These are phyloP conservation scores for Schizopora paradoxa DNA, from an alignment of 1,284 basidiomycete genomes.

Conservation along the genomic window DNA sequence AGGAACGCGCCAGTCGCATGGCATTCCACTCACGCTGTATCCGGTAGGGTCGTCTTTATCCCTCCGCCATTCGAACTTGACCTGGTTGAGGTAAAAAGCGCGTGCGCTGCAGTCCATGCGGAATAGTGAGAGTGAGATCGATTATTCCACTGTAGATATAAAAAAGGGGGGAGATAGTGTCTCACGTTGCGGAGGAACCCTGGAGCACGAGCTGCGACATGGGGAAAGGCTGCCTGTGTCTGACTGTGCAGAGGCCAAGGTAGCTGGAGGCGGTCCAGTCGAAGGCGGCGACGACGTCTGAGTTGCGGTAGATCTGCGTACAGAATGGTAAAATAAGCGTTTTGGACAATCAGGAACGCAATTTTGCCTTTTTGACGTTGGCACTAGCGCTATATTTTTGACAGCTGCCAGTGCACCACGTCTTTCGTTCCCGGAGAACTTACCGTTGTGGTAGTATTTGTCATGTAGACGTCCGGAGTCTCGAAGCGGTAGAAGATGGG, in stretches of 20 bases:
- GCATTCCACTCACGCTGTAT: conserved; percentile 20
- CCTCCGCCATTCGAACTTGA: conserved; percentile 50
- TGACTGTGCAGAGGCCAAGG: conserved; percentile 53
- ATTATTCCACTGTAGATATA: background rate
- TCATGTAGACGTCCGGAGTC: conserved; percentile 34
- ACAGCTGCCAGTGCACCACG: background rate
- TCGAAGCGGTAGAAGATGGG: conserved; percentile 64
- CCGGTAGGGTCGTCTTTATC: conserved; percentile 18
- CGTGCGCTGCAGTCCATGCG: conserved; percentile 16
- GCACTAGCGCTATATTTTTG: background rate
- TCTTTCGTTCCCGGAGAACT: conserved; percentile 21
- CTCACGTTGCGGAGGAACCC: conserved; percentile 46
- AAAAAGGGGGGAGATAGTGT: conserved; percentile 11
- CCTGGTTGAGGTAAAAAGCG: conserved; percentile 17
- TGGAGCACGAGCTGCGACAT: conserved; percentile 58
- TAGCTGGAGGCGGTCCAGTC: conserved; percentile 54
- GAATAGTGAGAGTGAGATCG: background rate
- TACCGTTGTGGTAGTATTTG: conserved; percentile 47
- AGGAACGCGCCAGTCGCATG: no score
- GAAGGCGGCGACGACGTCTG: conserved; percentile 51
- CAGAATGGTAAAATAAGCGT: background rate
- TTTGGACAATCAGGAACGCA: conserved; percentile 34
- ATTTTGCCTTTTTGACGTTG: conserved; percentile 14
- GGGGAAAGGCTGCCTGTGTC: conserved; percentile 42
- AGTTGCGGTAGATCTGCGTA: conserved; percentile 36